Evolutionary conservation across 1,284 basidiomycete species (phyloP).

Genomic region (Schizophyllum commune): DNA sequence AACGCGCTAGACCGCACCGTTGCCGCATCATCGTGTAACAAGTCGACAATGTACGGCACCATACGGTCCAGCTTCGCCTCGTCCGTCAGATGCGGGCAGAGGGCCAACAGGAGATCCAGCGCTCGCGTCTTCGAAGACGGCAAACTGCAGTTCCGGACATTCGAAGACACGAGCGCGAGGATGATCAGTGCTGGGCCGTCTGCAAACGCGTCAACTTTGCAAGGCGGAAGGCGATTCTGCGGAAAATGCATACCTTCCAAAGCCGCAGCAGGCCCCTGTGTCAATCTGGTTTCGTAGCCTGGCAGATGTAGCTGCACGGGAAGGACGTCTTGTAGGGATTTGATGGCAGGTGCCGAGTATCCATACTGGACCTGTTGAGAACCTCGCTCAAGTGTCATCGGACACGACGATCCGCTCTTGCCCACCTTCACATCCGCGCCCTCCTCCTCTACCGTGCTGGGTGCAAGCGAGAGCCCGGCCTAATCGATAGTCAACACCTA

Average conservation of each 20-base stretch:
- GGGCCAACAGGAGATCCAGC: slow-evolving; percentile 82
- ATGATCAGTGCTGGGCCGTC: slow-evolving; percentile 80
- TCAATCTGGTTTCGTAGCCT: slow-evolving; percentile 51
- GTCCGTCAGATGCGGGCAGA: slow-evolving; percentile 81
- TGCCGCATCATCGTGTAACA: slow-evolving; percentile 81
- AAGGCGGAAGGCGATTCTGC: neutral
- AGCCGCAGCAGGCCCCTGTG: slow-evolving; percentile 51
- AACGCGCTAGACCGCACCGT: slow-evolving; percentile 76
- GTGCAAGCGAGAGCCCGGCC: slow-evolving; percentile 25
- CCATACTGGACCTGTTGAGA: neutral
- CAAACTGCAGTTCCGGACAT: slow-evolving; percentile 82
- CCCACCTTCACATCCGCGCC: slow-evolving; percentile 49
- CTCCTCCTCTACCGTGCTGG: slow-evolving; percentile 37
- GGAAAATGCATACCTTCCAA: slow-evolving; percentile 33
- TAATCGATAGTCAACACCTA: neutral
- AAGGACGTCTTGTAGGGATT: slow-evolving; percentile 51
- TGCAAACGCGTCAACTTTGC: slow-evolving; percentile 19
- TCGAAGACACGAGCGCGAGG: slow-evolving; percentile 81
- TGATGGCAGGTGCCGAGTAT: neutral
- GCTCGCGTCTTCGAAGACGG: slow-evolving; percentile 85
- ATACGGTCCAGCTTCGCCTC: slow-evolving; percentile 95
- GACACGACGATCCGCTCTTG: slow-evolving; percentile 23
- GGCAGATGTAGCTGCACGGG: slow-evolving; percentile 72
- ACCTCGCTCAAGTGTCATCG: neutral
- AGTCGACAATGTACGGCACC: slow-evolving; percentile 85